A percentile compares a stretch with the other conserved stretches of the same genome.
phyloP scores from a whole-genome alignment of 2,329 filamentous ascomycete species.

The Stagonosporopsis vannaccii region DNA sequence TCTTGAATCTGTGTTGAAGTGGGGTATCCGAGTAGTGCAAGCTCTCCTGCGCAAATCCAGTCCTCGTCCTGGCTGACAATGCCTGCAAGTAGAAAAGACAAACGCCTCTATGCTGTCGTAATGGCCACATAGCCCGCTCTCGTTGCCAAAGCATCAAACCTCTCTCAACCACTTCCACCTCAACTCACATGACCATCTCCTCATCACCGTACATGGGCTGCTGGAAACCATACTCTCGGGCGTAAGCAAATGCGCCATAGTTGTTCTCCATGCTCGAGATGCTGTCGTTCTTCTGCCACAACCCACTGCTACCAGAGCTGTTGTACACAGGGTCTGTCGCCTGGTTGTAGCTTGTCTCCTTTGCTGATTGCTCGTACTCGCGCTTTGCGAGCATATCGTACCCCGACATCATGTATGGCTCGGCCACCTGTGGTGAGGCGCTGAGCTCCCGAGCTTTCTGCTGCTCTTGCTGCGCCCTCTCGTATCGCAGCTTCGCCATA shows the following conservation, averaged over 20 bases:
- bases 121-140: neutral
- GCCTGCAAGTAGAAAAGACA: neutral
- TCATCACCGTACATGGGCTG: conserved; percentile 41
- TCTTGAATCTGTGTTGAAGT: neutral
- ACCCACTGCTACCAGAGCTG: conserved; percentile 44
- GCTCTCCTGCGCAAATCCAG: neutral
- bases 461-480: conserved; percentile 50
- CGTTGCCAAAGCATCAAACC: neutral
- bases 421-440: conserved; percentile 57
- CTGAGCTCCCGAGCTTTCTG: conserved; percentile 35
- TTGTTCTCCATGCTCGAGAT: conserved; percentile 68
- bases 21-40: conserved; percentile 13
- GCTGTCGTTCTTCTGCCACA: conserved; percentile 57
- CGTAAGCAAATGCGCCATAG: conserved; percentile 69
- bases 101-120: conserved; percentile 10
- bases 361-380: conserved; percentile 66
- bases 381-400: conserved; percentile 74
- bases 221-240: conserved; percentile 57
- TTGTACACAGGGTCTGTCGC: conserved; percentile 76
- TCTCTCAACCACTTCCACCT: neutral
- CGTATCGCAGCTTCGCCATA: conserved; percentile 66
- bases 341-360: conserved; percentile 55
- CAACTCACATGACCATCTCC: conserved; percentile 50
- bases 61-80: neutral
- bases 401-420: conserved; percentile 85